phyloP scores from a whole-genome alignment of 2,329 filamentous ascomycete species.

The Exophiala calicioides region DNA sequence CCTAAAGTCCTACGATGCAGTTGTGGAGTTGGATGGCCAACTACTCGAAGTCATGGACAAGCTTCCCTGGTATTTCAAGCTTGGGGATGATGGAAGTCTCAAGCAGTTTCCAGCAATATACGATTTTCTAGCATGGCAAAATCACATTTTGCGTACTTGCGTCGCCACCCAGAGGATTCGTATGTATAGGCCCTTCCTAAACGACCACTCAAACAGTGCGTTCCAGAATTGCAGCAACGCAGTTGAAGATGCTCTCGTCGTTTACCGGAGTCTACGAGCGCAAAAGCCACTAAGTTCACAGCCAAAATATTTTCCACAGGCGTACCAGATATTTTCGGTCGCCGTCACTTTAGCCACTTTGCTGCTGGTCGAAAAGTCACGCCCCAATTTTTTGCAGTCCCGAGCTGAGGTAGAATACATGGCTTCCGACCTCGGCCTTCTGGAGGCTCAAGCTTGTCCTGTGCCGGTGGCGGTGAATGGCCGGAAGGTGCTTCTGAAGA shows the following conservation, averaged over 20 bases:
- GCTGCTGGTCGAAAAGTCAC: constrained; percentile 33
- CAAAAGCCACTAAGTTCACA: constrained; percentile 11
- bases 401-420: constrained; percentile 33
- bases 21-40: constrained; percentile 30
- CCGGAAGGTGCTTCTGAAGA: constrained; percentile 31
- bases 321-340: constrained; percentile 34
- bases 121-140: constrained; percentile 32
- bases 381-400: constrained; percentile 28
- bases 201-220: not conserved
- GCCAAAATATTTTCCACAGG: constrained; percentile 32
- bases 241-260: constrained; percentile 32
- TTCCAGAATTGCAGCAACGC: constrained; percentile 28
- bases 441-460: constrained; percentile 20
- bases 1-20: constrained; percentile 30
- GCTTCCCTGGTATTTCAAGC: constrained; percentile 34
- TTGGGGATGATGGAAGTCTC: constrained; percentile 17
- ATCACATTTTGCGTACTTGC: constrained; percentile 32
- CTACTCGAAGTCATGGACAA: constrained; percentile 26
- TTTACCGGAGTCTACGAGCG: constrained; percentile 31
- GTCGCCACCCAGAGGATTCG: constrained; percentile 35
- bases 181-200: constrained; percentile 32
- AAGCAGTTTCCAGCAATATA: constrained; percentile 20
- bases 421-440: constrained; percentile 30
- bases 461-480: constrained; percentile 30
- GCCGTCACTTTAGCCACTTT: constrained; percentile 34